Evolutionary conservation across 768 basidiomycete species (phyloP), one percentile per base, ranked within the genome.

Genomic region (Clitopilus hobsonii): DNA sequence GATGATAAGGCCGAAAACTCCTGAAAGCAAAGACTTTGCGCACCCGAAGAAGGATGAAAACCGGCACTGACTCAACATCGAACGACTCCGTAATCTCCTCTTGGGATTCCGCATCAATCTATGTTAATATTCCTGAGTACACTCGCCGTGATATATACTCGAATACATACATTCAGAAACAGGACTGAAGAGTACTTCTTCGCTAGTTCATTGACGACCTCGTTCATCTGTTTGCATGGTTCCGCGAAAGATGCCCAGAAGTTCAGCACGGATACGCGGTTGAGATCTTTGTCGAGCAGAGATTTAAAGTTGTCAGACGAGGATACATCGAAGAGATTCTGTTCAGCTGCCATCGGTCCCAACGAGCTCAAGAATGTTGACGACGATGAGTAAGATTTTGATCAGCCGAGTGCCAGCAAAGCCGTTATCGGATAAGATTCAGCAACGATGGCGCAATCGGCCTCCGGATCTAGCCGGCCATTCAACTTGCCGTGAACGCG

Each of bases 201-300:
- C 1, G 94, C 82, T 45, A 96, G 77, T 63, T 90, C 88, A 7
- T 64, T 56, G 16, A 89, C 82, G 5, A 94, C 83, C 41, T 84
- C 75, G 72, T 94, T 94, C 88, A 97, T 96, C 62, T 87, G 80
- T 62, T 79, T 79, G 76, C 95, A 98, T 36, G 94, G 94, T 58
- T 83, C 89, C 0, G 94, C 97, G 92, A 93, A 89, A 70, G 83
- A 75, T 38, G 95, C 91, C 89, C 94, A 95, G 69, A 98, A 99
- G 72, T 90, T 92, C 65, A 97, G 84, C 30, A 96, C 75, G 3
- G 94, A 94, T 22, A 96, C 80, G 20, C 90, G 77, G 18, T 80
- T 71, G 28, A 99, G 82, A 70, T 98, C 95, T 20, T 70, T 64
- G 0, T 85, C 86, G 48, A 98, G 83, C 7, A 91, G 70, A 6